A percentile compares a stretch with the other conserved stretches of the same genome.
These are phyloP conservation scores for Penicillium longicatenatum DNA, from an alignment of 495 filamentous ascomycete species.

Conservation along the genomic window DNA sequence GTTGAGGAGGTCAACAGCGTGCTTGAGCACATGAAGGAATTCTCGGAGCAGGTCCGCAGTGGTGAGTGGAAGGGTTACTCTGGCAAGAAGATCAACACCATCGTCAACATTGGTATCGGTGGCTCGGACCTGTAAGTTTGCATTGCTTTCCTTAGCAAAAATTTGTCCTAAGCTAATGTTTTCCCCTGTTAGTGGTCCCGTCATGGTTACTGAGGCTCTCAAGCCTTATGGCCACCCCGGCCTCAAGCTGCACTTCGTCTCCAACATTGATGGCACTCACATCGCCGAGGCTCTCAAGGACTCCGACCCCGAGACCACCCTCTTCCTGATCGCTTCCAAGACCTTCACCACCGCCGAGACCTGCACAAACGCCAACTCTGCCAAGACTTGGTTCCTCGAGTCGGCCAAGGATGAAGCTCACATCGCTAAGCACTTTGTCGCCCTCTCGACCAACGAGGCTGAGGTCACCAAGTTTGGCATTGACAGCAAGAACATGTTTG, in stretches of 20 bases:
- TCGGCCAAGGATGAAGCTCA: constrained; percentile 68
- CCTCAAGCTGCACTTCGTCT: constrained; percentile 93
- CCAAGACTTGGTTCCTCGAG: constrained; percentile 96
- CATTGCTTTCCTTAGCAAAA: neutral
- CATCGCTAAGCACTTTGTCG: constrained; percentile 98
- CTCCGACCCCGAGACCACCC: constrained; percentile 92
- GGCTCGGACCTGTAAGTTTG: constrained; percentile 89
- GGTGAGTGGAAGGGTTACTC: constrained; percentile 98
- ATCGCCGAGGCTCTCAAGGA: constrained; percentile 88
- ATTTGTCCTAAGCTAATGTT: constrained; percentile 6
- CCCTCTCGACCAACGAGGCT: constrained; percentile 90
- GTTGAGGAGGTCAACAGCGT: constrained; percentile 92
- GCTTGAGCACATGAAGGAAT: constrained; percentile 95
- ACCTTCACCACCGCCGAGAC: constrained; percentile 99
- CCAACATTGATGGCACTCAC: constrained; percentile 98
- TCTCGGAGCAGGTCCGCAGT: constrained; percentile 90
- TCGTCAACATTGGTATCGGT: constrained; percentile 97
- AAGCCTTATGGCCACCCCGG: constrained; percentile 87
- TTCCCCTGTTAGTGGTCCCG: constrained; percentile 70
- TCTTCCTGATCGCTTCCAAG: constrained; percentile 98
- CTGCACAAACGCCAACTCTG: constrained; percentile 91
- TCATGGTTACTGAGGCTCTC: constrained; percentile 97
- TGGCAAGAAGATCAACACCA: constrained; percentile 95
- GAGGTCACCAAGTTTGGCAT: constrained; percentile 99
- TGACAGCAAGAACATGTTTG: constrained; percentile 98